A percentile compares a stretch with the other conserved stretches of the same genome.
Evolutionary conservation across 164 flowering plant genomes (phyloP).

Genomic region (Sedum album): DNA sequence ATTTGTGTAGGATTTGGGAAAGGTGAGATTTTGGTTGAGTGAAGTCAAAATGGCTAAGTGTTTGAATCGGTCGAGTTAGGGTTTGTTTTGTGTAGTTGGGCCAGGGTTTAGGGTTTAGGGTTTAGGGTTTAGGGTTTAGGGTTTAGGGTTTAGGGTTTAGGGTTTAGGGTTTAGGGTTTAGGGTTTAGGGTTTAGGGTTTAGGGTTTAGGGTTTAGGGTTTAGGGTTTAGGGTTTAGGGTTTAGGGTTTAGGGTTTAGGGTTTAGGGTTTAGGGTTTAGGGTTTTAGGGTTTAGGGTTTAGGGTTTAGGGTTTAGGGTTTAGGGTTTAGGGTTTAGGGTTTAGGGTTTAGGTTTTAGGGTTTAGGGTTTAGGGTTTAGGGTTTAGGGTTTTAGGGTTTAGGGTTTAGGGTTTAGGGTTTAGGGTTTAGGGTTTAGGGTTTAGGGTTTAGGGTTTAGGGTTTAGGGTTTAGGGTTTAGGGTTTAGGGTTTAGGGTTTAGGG

Average conservation of each 20-base stretch:
- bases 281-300: conserved; percentile 5
- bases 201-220: conserved; percentile 6
- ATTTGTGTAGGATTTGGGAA: too few species aligned
- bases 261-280: conserved; percentile 10
- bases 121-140: too few species aligned
- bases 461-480: conserved; percentile 12
- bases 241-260: conserved; percentile 7
- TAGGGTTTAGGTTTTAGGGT: too few species aligned
- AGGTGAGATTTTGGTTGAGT: too few species aligned
- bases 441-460: conserved; percentile 11
- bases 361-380: too few species aligned
- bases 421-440: too few species aligned
- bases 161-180: conserved; percentile 11
- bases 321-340: conserved; percentile 11
- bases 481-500: conserved; percentile 12
- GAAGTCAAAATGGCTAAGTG: too few species aligned
- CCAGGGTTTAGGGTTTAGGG: too few species aligned
- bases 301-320: conserved; percentile 11
- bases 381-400: too few species aligned
- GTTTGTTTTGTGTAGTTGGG: too few species aligned
- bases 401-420: conserved; percentile 12
- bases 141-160: conserved; percentile 12
- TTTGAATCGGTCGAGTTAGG: too few species aligned
- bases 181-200: conserved; percentile 8
- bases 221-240: conserved; percentile 8